A percentile compares a stretch with the other conserved stretches of the same genome.
Evolutionary conservation across 768 basidiomycete species (phyloP).

Genomic region (Amanita thiersii): DNA sequence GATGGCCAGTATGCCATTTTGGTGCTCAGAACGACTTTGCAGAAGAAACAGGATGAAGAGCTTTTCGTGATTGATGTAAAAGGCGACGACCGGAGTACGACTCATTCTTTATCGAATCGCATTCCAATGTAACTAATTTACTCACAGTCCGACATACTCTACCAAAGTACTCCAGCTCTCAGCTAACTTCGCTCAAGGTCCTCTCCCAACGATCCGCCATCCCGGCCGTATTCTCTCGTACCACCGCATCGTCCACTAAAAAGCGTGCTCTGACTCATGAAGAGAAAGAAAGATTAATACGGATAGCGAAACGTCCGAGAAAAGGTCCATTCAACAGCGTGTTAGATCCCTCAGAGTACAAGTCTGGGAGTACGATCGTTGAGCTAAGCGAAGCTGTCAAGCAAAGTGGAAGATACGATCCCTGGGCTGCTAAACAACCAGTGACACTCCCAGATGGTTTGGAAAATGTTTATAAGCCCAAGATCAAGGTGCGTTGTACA

Average conservation of each 20-base stretch:
- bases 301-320: slow-evolving; percentile 66
- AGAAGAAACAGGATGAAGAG: slow-evolving; percentile 62
- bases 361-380: slow-evolving; percentile 54
- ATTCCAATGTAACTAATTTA: background rate
- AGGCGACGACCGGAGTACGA: slow-evolving; percentile 68
- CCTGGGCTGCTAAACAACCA: slow-evolving; percentile 39
- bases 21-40: slow-evolving; percentile 43
- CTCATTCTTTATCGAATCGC: background rate
- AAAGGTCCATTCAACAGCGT: slow-evolving; percentile 68
- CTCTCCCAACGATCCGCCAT: slow-evolving; percentile 82
- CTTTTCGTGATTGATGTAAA: slow-evolving; percentile 75
- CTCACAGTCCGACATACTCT: slow-evolving; percentile 49
- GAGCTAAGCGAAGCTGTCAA: slow-evolving; percentile 65
- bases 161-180: slow-evolving; percentile 43
- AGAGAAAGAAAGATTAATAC: slow-evolving; percentile 68
- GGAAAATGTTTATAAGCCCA: slow-evolving; percentile 31
- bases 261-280: slow-evolving; percentile 43
- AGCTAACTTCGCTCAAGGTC: slow-evolving; percentile 68
- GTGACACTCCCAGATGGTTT: slow-evolving; percentile 28
- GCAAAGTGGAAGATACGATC: slow-evolving; percentile 57
- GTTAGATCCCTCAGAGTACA: slow-evolving; percentile 60
- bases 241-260: slow-evolving; percentile 24
- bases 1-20: background rate
- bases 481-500: slow-evolving; percentile 41
- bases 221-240: slow-evolving; percentile 67